These are phyloP conservation scores for Globisporangium okanoganense DNA, from an alignment of 352 stramenopile species.

Conservation along the genomic window DNA sequence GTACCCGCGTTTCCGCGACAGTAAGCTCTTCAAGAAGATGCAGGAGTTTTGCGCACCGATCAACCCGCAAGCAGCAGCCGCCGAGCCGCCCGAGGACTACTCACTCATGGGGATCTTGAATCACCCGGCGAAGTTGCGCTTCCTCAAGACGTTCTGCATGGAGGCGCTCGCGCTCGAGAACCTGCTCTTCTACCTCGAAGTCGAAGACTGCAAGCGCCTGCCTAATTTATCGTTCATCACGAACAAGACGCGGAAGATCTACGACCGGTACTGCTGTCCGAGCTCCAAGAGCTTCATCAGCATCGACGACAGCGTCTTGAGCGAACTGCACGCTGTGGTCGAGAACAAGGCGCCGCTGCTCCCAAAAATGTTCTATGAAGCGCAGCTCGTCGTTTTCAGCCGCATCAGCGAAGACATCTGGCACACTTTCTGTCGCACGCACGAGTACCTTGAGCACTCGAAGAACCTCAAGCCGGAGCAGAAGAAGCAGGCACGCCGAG, in stretches of 20 bases:
- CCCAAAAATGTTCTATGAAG: constrained; percentile 70
- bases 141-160: constrained; percentile 87
- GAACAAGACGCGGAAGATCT: constrained; percentile 73
- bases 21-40: constrained; percentile 76
- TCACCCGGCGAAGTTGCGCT: constrained; percentile 73
- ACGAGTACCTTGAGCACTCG: constrained; percentile 69
- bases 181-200: constrained; percentile 80
- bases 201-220: constrained; percentile 81
- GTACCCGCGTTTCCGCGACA: constrained; percentile 74
- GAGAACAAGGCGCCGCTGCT: constrained; percentile 42
- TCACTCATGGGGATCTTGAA: constrained; percentile 56
- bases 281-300: constrained; percentile 47
- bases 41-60: constrained; percentile 54
- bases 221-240: constrained; percentile 80
- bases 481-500: neutral
- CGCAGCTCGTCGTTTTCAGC: constrained; percentile 49
- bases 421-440: constrained; percentile 59
- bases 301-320: constrained; percentile 27
- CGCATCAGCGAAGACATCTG: constrained; percentile 71
- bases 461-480: constrained; percentile 27
- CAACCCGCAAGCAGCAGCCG: constrained; percentile 12
- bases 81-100: constrained; percentile 41
- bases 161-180: constrained; percentile 79
- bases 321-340: constrained; percentile 43
- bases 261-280: constrained; percentile 66